Evolutionary conservation across 2,329 filamentous ascomycete species (phyloP).

Genomic region (Hirsutella minnesotensis): DNA sequence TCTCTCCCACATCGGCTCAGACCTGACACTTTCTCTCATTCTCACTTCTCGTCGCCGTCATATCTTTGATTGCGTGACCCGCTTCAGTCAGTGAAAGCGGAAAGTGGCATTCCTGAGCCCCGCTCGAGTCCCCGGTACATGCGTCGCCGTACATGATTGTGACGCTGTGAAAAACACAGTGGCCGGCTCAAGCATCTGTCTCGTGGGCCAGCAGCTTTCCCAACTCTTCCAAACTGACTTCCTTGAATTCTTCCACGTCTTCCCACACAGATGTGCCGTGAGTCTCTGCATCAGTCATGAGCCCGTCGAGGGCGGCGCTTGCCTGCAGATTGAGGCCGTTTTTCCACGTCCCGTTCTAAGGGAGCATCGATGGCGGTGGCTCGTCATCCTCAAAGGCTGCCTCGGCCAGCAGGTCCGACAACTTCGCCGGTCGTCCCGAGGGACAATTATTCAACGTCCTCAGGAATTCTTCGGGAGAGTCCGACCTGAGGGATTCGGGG

Average conservation of each 20-base stretch:
- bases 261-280: conserved; percentile 4
- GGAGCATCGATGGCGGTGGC: conserved; percentile 1
- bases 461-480: conserved; percentile 12
- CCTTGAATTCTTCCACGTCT: conserved; percentile 16
- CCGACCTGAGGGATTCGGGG: conserved; percentile 14
- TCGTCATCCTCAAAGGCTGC: conserved; percentile 4
- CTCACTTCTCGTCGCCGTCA: neutral
- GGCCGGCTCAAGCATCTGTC: neutral
- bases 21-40: neutral
- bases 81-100: neutral
- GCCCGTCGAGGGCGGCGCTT: conserved; percentile 6
- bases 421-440: conserved; percentile 4
- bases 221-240: conserved; percentile 16
- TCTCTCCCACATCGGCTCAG: neutral
- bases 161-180: neutral
- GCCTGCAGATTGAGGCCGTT: conserved; percentile 2
- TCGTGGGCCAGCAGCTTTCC: conserved; percentile 11
- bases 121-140: conserved; percentile 1
- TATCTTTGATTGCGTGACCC: neutral
- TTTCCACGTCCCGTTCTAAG: conserved; percentile 4
- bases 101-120: neutral
- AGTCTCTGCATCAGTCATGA: neutral
- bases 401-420: conserved; percentile 3
- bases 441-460: conserved; percentile 6
- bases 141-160: neutral